Base-by-base conservation (phyloP, 2,329 filamentous ascomycete genomes). In the Ophiocordyceps camponoti-saundersi region DNA sequence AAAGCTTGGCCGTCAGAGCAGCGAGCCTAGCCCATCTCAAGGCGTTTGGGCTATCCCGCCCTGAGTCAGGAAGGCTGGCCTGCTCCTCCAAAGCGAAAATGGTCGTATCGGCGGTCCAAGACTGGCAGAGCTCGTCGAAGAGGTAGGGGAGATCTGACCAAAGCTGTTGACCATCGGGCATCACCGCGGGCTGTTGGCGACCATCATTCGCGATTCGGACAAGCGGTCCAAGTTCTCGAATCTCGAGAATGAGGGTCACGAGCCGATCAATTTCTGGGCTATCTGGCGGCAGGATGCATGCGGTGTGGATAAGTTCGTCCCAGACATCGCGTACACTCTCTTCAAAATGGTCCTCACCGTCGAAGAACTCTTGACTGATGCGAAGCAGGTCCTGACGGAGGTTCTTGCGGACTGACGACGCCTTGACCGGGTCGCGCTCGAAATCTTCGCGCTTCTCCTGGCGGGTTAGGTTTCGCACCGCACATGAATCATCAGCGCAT, bases 221-320 rank as follows among this genome's bases (percentile, higher is more conserved):
- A 3, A 51, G 36, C 7, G 32, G 21, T 1, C 51, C 51, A 18
- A 52, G 39, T 34, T 49, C 51, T 23, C 49, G 44, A 2, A 48
- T 26, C 39, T 49, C 48, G 10, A 48, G 32, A 21, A 52, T n/a
- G 23, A 51, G 45, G 7, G 45, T 50, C 5, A 51, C 48, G 12
- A 52, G 47, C 20, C 49, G 43, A 40, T 52, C 49, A n/a, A 47
- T 48, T n/a, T 51, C 48, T 23, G 49, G n/a, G 36, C 42, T 49
- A 15, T 34, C 40, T 13, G 48, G n/a, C 20, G 51, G 49, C 2
- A 49, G 46, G 21, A 49, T 21, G 29, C 44, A 48, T n/a, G 49
- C 49, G 1, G 48, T 47, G 32, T 51, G 45, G 16, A 52, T 51
- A 2, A 52, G 44, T 43, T 51, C 48, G 30, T 52, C 49, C 51